Evolutionary conservation across 2,329 filamentous ascomycete species (phyloP).

Genomic region (Rutstroemia sp.): DNA sequence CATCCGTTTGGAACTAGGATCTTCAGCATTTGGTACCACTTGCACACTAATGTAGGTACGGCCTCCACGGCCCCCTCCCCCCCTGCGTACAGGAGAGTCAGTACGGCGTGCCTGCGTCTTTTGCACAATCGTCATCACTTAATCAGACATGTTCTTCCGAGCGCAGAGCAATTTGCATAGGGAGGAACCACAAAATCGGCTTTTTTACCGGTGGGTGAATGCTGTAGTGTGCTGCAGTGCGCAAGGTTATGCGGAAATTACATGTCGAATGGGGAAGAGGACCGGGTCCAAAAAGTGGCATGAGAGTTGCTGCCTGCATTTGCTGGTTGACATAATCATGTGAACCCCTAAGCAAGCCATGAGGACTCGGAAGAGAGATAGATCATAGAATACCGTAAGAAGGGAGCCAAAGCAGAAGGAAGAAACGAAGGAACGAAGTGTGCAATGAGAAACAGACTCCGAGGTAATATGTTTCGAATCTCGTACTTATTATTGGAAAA

Average conservation of each 20-base stretch:
- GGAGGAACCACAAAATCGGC: slow-evolving; percentile 5
- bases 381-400: too few relatives aligned
- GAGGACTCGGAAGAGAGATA: neutral
- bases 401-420: neutral
- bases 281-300: neutral
- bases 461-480: neutral
- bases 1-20: too few relatives aligned
- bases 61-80: too few relatives aligned
- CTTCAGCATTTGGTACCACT: too few relatives aligned
- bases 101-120: neutral
- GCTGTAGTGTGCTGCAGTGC: slow-evolving; percentile 2
- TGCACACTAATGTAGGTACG: too few relatives aligned
- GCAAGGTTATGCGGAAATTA: slow-evolving; percentile 9
- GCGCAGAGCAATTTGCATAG: slow-evolving; percentile 7
- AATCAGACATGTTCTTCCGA: slow-evolving; percentile 1
- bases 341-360: neutral
- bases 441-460: neutral
- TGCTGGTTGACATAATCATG: neutral
- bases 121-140: slow-evolving; percentile 1
- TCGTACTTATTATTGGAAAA: too few relatives aligned
- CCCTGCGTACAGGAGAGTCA: too few relatives aligned
- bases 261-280: neutral
- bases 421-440: neutral
- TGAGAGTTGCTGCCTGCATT: neutral
- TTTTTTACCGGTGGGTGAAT: neutral